Evolutionary conservation across 768 basidiomycete genomes (phyloP).

Genomic region (Calocybe indica): DNA sequence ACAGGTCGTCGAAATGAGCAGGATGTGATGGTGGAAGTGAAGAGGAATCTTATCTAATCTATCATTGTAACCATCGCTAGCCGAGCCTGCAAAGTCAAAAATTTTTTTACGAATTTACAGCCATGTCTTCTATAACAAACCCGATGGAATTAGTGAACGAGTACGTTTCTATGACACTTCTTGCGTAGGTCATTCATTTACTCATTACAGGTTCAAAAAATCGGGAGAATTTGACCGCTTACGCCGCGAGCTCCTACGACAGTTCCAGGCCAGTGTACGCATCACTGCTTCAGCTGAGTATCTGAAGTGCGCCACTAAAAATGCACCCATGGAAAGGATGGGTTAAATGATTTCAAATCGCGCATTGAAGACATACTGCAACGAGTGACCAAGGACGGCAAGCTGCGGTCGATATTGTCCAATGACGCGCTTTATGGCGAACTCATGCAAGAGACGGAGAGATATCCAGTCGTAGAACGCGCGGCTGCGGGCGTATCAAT

Average conservation of each 20-base stretch:
- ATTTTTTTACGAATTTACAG: too few relatives aligned
- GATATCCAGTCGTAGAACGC: conserved; percentile 64
- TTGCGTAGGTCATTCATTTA: background rate
- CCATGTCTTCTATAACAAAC: conserved; percentile 32
- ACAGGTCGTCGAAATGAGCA: too few relatives aligned
- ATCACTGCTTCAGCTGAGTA: background rate
- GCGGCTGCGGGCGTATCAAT: conserved; percentile 46
- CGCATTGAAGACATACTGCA: conserved; percentile 56
- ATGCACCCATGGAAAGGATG: conserved; percentile 33
- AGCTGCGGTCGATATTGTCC: conserved; percentile 39
- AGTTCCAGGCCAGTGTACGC: conserved; percentile 60
- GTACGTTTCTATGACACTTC: conserved; percentile 25
- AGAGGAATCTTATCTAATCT: too few relatives aligned
- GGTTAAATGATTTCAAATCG: conserved; percentile 43
- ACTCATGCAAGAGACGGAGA: conserved; percentile 66
- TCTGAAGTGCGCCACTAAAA: background rate
- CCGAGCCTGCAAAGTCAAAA: too few relatives aligned
- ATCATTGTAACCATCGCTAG: too few relatives aligned
- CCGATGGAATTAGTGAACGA: conserved; percentile 62
- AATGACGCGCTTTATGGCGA: conserved; percentile 53
- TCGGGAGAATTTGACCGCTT: conserved; percentile 75
- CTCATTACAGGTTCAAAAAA: conserved; percentile 58
- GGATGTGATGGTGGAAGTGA: too few relatives aligned
- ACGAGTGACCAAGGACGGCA: conserved; percentile 47
- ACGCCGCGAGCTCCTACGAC: conserved; percentile 54